Percentiles rank a stretch among this genome's conserved stretches.
These are phyloP conservation scores for Fusarium foetens DNA, from an alignment of 2,329 filamentous ascomycete genomes.

Conservation along the genomic window DNA sequence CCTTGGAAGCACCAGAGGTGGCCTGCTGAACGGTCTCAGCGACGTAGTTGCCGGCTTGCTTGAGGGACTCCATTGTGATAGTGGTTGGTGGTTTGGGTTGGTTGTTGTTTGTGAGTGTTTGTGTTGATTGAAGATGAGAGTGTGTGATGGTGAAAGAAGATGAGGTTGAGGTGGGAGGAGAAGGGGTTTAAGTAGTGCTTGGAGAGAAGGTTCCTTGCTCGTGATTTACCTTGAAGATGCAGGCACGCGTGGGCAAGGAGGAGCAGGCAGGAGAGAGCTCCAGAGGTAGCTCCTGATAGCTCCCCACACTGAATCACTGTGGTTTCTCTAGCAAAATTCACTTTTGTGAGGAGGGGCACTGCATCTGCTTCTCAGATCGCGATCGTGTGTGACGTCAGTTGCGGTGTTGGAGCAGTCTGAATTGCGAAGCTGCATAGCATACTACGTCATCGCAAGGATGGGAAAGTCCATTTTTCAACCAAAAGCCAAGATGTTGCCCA, in stretches of 20 bases:
- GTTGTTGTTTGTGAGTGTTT: conserved; percentile 11
- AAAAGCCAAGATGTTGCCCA: conserved; percentile 19
- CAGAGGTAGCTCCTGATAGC: conserved; percentile 15
- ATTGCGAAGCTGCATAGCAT: neutral
- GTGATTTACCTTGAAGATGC: conserved; percentile 12
- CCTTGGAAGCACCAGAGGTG: conserved; percentile 68
- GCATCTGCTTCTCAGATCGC: conserved; percentile 3
- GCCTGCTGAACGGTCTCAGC: conserved; percentile 71
- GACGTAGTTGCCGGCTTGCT: conserved; percentile 76
- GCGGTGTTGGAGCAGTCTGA: neutral
- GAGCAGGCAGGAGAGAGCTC: neutral
- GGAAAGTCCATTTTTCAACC: conserved; percentile 16
- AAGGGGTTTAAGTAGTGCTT: conserved; percentile 38
- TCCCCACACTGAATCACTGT: neutral
- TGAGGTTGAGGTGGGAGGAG: conserved; percentile 7
- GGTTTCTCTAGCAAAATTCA: conserved; percentile 7
- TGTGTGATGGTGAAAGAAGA: conserved; percentile 22
- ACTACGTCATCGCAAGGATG: conserved; percentile 32
- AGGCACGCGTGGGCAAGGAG: conserved; percentile 4
- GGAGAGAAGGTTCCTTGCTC: neutral
- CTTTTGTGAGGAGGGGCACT: conserved; percentile 3
- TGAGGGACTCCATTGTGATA: conserved; percentile 62
- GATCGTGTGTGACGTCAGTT: conserved; percentile 34
- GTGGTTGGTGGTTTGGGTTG: conserved; percentile 32
- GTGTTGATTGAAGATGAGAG: conserved; percentile 22